Percentiles rank a stretch among this genome's conserved stretches.
Evolutionary conservation across 306 rosid genomes (phyloP).

Genomic region (Cicer pinnatifidum): DNA sequence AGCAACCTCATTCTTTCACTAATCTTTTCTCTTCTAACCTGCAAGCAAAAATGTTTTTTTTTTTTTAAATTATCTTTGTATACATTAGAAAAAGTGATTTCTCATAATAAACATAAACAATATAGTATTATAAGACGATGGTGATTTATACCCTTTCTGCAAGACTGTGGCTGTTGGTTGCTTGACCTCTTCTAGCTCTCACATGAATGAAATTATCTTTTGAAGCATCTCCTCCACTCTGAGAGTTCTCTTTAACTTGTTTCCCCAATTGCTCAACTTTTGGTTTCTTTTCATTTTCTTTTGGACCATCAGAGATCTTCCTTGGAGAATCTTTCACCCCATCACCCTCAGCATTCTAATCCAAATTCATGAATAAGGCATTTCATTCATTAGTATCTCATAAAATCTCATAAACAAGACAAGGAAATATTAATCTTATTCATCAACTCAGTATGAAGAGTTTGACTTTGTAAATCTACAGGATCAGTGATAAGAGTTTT

Average conservation of each 20-base stretch:
- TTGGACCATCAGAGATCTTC: constrained; percentile 60
- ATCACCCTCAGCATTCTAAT: constrained; percentile 74
- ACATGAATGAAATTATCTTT: constrained; percentile 93
- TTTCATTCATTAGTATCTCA: constrained; percentile 42
- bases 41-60: constrained; percentile 39
- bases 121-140: constrained; percentile 28
- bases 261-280: constrained; percentile 68
- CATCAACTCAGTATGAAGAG: too few species aligned
- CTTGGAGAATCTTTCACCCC: constrained; percentile 61
- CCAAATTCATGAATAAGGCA: constrained; percentile 34
- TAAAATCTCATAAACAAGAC: constrained; percentile 34
- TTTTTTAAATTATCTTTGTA: background rate
- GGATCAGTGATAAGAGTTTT: too few species aligned
- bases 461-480: too few species aligned
- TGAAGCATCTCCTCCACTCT: constrained; percentile 71
- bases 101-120: constrained; percentile 27
- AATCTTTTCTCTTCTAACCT: constrained; percentile 99
- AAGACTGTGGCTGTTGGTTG: constrained; percentile 98
- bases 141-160: constrained; percentile 85
- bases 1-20: constrained; percentile 98
- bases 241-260: constrained; percentile 73
- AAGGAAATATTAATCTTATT: constrained; percentile 18
- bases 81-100: background rate
- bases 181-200: constrained; percentile 99
- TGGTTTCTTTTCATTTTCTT: constrained; percentile 69